phyloP scores from a whole-genome alignment of 202 grass and related monocot species.

The Bolboschoenoplectus hybrid region DNA sequence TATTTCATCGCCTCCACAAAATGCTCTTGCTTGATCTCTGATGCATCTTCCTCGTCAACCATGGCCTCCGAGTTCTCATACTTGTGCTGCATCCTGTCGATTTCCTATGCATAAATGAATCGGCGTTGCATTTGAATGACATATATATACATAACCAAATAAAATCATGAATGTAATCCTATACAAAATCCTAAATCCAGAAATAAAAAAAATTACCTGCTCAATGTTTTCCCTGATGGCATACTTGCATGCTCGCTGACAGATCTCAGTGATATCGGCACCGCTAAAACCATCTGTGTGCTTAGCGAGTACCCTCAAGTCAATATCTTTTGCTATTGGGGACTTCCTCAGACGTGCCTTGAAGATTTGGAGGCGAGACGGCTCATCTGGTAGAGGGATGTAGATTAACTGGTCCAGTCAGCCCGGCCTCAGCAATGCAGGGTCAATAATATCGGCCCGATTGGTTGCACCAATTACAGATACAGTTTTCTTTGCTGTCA shows the following conservation, averaged over 20 bases:
- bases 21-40: constrained; percentile 52
- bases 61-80: constrained; percentile 59
- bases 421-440: constrained; percentile 62
- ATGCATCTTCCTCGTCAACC: constrained; percentile 55
- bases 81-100: constrained; percentile 48
- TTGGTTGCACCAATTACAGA: constrained; percentile 71
- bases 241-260: constrained; percentile 64
- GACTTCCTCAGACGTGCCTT: constrained; percentile 66
- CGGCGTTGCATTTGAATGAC: no score
- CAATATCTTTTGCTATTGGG: constrained; percentile 61
- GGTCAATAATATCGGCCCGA: constrained; percentile 65
- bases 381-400: constrained; percentile 55
- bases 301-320: constrained; percentile 51
- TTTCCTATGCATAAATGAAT: constrained; percentile 44
- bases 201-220: constrained; percentile 36
- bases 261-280: constrained; percentile 71
- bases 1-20: constrained; percentile 73
- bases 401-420: constrained; percentile 68
- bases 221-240: constrained; percentile 74
- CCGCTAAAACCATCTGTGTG: constrained; percentile 60
- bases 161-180: no score
- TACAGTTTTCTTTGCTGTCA: constrained; percentile 72
- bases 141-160: no score
- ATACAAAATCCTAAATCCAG: no score
- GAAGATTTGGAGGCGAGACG: constrained; percentile 61